These are phyloP conservation scores for Kwoniella sp. DNA, from an alignment of 768 basidiomycete genomes.

Conservation along the genomic window DNA sequence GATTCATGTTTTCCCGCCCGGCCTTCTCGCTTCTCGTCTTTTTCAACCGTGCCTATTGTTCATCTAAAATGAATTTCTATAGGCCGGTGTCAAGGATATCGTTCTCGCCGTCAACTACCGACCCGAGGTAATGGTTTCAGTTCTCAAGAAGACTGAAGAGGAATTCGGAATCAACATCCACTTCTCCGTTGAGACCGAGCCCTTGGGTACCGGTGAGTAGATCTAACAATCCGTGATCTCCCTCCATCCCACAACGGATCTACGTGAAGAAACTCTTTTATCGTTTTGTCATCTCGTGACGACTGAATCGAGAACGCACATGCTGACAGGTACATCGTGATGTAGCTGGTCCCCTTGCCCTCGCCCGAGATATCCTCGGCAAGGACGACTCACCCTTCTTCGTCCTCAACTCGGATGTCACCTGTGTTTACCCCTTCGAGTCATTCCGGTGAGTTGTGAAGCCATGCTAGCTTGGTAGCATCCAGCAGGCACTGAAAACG, in stretches of 20 bases:
- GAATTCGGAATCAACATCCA: conserved; percentile 59
- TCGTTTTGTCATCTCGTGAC: no score
- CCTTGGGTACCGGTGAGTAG: conserved; percentile 59
- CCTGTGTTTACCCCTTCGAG: conserved; percentile 60
- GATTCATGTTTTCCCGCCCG: background rate
- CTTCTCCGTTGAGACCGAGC: conserved; percentile 60
- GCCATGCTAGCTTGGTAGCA: background rate
- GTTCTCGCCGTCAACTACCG: conserved; percentile 61
- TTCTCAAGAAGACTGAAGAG: conserved; percentile 59
- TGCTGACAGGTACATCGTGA: no score
- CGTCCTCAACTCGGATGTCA: conserved; percentile 61
- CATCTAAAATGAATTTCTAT: background rate
- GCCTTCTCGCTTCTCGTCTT: background rate
- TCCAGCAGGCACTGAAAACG: no score
- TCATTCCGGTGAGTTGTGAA: conserved; percentile 55
- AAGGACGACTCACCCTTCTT: conserved; percentile 62
- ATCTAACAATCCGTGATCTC: background rate
- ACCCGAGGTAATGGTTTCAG: conserved; percentile 60
- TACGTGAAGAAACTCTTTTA: no score
- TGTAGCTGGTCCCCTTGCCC: conserved; percentile 59
- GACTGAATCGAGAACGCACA: no score
- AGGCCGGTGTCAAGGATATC: conserved; percentile 60
- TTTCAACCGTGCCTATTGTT: background rate
- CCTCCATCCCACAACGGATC: no score
- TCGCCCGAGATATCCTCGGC: conserved; percentile 59